Evolutionary conservation across 176 grass and related monocot genomes (phyloP).

Genomic region (Bonia amplexicaulis): DNA sequence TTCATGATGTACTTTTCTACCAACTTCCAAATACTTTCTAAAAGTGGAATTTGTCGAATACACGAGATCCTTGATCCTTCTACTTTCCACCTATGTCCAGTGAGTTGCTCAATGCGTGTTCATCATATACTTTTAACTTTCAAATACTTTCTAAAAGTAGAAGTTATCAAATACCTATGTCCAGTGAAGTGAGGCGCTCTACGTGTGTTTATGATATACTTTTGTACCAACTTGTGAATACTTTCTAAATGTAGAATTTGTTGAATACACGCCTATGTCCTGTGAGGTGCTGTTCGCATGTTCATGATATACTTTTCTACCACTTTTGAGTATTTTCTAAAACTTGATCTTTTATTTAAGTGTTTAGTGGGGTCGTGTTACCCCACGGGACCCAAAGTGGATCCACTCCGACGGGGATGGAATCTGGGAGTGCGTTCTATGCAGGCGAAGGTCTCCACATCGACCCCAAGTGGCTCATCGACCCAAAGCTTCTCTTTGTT

Average conservation of each 20-base stretch:
- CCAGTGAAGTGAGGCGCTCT: not conserved
- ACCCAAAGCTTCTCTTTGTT: constrained; percentile 90
- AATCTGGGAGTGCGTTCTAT: constrained; percentile 57
- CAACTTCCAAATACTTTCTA: not conserved
- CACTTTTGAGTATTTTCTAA: constrained; percentile 18
- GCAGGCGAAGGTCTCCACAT: constrained; percentile 46
- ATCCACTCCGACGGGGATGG: constrained; percentile 39
- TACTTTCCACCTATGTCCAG: not conserved
- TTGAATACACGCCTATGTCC: not conserved
- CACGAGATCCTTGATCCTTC: not conserved
- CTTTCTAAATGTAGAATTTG: not conserved
- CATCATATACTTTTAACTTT: constrained; percentile 9
- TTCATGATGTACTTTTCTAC: constrained; percentile 12
- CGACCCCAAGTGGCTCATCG: constrained; percentile 88
- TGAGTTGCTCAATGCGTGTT: not conserved
- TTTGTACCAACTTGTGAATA: constrained; percentile 1
- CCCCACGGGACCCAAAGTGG: constrained; percentile 17
- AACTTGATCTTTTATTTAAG: constrained; percentile 26
- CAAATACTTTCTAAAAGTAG: not conserved
- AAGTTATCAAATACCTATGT: not conserved
- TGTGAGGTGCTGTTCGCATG: not conserved
- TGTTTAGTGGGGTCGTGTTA: constrained; percentile 30
- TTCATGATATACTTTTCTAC: constrained; percentile 17
- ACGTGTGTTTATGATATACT: constrained; percentile 9
- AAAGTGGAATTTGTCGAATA: not conserved